phyloP scores from a whole-genome alignment of 2,329 filamentous ascomycete species.

The Thelonectria rubi region DNA sequence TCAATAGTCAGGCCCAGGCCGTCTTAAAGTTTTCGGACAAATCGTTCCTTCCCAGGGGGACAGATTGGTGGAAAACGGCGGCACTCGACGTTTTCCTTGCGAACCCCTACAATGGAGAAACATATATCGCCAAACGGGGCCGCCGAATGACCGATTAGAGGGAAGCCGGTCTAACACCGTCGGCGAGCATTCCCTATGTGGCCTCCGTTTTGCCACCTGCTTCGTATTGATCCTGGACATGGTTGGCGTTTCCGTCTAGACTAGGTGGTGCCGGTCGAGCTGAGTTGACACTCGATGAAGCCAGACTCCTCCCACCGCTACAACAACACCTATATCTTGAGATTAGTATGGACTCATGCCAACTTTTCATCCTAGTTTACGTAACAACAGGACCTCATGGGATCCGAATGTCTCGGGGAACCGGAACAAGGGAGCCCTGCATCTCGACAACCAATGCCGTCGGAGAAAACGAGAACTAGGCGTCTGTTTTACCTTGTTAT shows the following conservation, averaged over 20 bases:
- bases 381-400: neutral
- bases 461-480: neutral
- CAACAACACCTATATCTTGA: neutral
- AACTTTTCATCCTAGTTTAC: neutral
- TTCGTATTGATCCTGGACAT: neutral
- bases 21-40: neutral
- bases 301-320: neutral
- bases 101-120: neutral
- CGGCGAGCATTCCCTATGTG: neutral
- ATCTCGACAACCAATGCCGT: neutral
- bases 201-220: neutral
- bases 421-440: neutral
- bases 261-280: neutral
- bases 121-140: neutral
- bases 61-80: neutral
- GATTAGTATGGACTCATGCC: neutral
- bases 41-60: neutral
- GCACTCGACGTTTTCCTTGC: neutral
- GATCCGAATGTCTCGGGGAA: neutral
- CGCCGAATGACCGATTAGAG: neutral
- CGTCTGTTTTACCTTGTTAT: neutral
- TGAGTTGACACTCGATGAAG: neutral
- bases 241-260: neutral
- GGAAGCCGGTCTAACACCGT: neutral
- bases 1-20: neutral